A percentile compares a stretch with the other conserved stretches of the same genome.
Evolutionary conservation across 2,329 filamentous ascomycete genomes (phyloP).

Genomic region (Xylariaceae sp.): DNA sequence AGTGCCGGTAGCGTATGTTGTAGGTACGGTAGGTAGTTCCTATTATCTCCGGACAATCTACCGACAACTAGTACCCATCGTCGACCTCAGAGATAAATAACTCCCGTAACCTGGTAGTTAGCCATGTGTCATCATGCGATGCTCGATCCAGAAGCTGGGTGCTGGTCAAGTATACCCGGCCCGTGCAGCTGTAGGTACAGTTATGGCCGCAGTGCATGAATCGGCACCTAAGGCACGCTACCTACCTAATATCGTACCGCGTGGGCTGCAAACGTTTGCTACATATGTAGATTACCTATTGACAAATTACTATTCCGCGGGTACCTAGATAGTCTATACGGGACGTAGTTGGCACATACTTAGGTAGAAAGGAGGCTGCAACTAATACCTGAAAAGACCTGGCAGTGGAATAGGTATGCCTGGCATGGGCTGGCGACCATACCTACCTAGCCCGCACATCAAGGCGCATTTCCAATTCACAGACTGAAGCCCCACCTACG

Average conservation of each 20-base stretch:
- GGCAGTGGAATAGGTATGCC: neutral
- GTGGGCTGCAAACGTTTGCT: neutral
- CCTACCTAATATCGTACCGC: neutral
- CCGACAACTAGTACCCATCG: too few relatives aligned
- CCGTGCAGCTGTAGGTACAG: neutral
- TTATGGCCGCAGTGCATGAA: neutral
- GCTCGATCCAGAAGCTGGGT: neutral
- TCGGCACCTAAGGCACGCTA: neutral
- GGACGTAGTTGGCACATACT: too few relatives aligned
- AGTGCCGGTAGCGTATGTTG: too few relatives aligned
- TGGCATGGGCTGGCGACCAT: neutral
- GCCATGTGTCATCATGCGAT: neutral
- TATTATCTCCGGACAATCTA: too few relatives aligned
- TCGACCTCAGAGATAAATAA: too few relatives aligned
- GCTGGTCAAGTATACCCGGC: neutral
- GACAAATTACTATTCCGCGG: too few relatives aligned
- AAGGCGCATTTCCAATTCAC: neutral
- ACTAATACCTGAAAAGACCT: neutral
- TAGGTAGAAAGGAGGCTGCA: neutral
- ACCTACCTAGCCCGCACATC: neutral
- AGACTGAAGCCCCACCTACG: neutral
- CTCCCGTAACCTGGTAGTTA: neutral
- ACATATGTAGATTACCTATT: neutral
- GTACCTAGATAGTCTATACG: too few relatives aligned
- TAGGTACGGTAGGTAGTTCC: too few relatives aligned